Percentiles rank a stretch among this genome's conserved stretches.
Evolutionary conservation across 225 moss, liverwort and hornwort genomes (phyloP).

Genomic region (Asterella californica): DNA sequence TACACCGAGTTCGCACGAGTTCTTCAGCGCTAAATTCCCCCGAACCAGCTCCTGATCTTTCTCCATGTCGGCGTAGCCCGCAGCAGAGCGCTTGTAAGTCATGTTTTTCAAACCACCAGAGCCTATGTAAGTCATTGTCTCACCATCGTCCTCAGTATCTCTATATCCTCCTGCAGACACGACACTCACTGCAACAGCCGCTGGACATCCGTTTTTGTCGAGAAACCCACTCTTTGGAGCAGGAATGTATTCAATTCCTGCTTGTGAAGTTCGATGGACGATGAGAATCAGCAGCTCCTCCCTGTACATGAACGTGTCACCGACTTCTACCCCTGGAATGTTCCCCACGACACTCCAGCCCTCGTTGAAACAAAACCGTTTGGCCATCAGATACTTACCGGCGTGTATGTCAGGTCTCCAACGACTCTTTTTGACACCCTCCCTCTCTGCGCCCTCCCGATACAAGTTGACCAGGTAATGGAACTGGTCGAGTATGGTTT

Average conservation of each 20-base stretch:
- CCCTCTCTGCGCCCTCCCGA: neutral
- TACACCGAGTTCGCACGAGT: conserved; percentile 11
- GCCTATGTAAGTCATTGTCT: conserved; percentile 19
- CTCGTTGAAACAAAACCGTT: conserved; percentile 14
- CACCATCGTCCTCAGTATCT: conserved; percentile 20
- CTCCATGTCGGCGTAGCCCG: neutral
- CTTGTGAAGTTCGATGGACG: conserved; percentile 14
- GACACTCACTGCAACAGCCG: conserved; percentile 23
- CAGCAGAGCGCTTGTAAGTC: neutral
- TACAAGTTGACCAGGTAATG: neutral
- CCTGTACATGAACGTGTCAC: conserved; percentile 19
- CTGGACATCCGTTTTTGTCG: neutral
- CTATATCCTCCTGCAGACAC: conserved; percentile 22
- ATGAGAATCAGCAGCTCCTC: conserved; percentile 18
- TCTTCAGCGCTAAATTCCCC: conserved; percentile 22
- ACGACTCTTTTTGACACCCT: neutral
- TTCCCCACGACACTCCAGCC: conserved; percentile 8
- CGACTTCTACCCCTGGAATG: conserved; percentile 28
- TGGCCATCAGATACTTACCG: neutral
- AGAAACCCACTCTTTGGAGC: neutral
- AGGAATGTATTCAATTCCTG: conserved; percentile 25
- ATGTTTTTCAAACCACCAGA: conserved; percentile 15
- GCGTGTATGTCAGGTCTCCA: neutral
- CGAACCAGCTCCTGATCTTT: conserved; percentile 17
- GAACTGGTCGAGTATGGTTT: neutral